Conservation (phyloP, 164 flowering plant species). For the Akebia trifoliata region DNA sequence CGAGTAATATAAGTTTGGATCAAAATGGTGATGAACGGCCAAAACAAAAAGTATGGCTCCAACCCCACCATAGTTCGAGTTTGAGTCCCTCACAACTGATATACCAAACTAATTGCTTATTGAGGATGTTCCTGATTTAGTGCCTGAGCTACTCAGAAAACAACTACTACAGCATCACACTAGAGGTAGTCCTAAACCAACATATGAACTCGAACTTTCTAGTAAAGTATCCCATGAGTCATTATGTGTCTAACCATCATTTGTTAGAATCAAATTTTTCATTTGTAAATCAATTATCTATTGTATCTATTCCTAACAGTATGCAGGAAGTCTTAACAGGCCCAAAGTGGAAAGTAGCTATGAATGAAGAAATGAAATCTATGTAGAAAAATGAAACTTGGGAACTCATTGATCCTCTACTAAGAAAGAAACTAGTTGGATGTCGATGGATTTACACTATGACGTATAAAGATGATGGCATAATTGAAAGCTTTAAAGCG, state of each 20-base stretch:
- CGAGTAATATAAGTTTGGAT: not conserved
- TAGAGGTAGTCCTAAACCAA: too few relatives aligned
- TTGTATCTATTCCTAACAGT: not conserved
- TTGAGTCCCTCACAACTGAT: not conserved
- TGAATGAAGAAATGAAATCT: not conserved
- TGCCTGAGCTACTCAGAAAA: slow-evolving; percentile 1
- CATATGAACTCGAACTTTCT: slow-evolving; percentile 5
- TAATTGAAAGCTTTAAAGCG: not conserved
- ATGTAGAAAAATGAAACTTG: slow-evolving; percentile 1
- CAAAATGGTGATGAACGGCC: too few relatives aligned
- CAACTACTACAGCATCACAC: slow-evolving; percentile 6
- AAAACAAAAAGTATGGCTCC: not conserved
- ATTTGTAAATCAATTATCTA: not conserved
- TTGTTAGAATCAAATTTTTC: slow-evolving; percentile 16
- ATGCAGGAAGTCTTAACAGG: not conserved
- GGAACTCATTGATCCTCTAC: too few relatives aligned
- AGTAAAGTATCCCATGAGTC: slow-evolving; percentile 11
- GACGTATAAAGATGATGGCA: slow-evolving; percentile 4
- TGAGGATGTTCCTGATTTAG: slow-evolving; percentile 6
- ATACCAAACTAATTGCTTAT: too few relatives aligned
- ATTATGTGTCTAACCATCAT: slow-evolving; percentile 20
- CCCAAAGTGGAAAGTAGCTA: slow-evolving; percentile 3
- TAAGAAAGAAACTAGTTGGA: not conserved
- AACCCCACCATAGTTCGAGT: not conserved
- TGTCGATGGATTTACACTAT: not conserved